Base-by-base conservation (phyloP, 1,139 yeast genomes). In the Pichia sp. region DNA sequence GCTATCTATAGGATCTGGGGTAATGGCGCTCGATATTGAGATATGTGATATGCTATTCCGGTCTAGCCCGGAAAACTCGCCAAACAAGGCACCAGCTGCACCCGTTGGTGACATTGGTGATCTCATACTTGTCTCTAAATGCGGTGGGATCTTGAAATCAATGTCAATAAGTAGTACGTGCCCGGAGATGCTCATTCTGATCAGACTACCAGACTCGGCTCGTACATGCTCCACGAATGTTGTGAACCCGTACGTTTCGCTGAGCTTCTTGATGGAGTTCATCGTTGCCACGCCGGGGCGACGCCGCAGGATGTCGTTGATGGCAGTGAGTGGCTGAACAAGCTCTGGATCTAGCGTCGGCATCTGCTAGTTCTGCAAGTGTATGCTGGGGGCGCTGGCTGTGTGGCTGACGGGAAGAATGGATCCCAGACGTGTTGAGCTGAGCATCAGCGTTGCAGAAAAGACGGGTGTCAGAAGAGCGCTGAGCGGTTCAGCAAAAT, bases 221-320 rank as follows among this genome's bases (percentile, higher is more conserved):
- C 38, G 38, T 10, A 35, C 34, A 12, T 38, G 23, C 41, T 59
- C 63, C 10, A 53, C 53, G 36, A 59, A 60, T 2, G 63, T 59
- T 33, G 60, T 63, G 41, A 60, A 60, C 4, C 63, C 64, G 36
- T 60, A 59, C 17, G 56, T 52, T 34, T 56, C 57, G n/a, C 63
- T 56, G 12, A 60, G 41, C 20, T 57, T 45, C 33, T 58, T 56
- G 41, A 60, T 56, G 5, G 61, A 58, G 7, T 52, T 56, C 17
- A 59, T 48, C 5, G 54, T 45, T 5, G 59, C 60, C 9, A 48
- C 46, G 2, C 63, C 64, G 3, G 64, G 64, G 12, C 62, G 45
- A 40, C 56, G 56, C 21, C 56, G 46, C 7, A 60, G 45, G 2
- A 56, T 53, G 33, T 60, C 62, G 0, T 63, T 53, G 12, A 59